phyloP scores from a whole-genome alignment of 2,329 filamentous ascomycete genomes.

The Clonostachys rhizophaga region DNA sequence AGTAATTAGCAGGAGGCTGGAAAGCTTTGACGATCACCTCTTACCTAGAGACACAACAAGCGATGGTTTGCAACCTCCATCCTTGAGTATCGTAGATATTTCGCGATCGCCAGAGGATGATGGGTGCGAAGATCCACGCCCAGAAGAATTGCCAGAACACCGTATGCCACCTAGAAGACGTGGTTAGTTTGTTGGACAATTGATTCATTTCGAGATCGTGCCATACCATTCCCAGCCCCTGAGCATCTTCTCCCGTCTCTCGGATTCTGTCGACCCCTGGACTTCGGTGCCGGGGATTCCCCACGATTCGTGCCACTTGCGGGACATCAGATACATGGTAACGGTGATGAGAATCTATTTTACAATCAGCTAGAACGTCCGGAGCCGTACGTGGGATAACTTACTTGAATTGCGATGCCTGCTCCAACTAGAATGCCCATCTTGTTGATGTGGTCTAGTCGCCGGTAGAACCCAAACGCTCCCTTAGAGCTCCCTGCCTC shows the following conservation, averaged over 20 bases:
- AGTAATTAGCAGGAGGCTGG: background rate
- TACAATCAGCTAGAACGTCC: background rate
- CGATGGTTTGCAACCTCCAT: slow-evolving; percentile 60
- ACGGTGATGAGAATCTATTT: slow-evolving; percentile 50
- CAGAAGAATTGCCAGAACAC: slow-evolving; percentile 58
- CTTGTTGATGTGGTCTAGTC: slow-evolving; percentile 34
- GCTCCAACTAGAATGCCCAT: slow-evolving; percentile 44
- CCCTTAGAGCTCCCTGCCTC: slow-evolving; percentile 4
- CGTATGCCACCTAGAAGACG: slow-evolving; percentile 1
- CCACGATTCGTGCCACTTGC: slow-evolving; percentile 56
- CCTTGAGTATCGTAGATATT: slow-evolving; percentile 60
- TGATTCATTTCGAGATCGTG: slow-evolving; percentile 3
- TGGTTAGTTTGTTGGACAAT: background rate
- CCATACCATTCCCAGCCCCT: slow-evolving; percentile 60
- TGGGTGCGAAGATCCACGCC: slow-evolving; percentile 57
- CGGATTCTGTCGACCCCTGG: slow-evolving; percentile 38
- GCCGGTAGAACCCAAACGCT: slow-evolving; percentile 18
- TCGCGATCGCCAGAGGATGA: slow-evolving; percentile 57
- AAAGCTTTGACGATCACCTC: slow-evolving; percentile 5
- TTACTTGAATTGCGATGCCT: slow-evolving; percentile 51
- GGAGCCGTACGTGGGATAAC: slow-evolving; percentile 3
- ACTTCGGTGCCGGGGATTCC: slow-evolving; percentile 58
- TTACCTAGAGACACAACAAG: slow-evolving; percentile 39
- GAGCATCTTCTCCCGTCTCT: slow-evolving; percentile 35
- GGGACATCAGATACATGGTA: slow-evolving; percentile 55